These are phyloP conservation scores for Salix brachista DNA, from an alignment of 345 rosid genomes.

Conservation along the genomic window DNA sequence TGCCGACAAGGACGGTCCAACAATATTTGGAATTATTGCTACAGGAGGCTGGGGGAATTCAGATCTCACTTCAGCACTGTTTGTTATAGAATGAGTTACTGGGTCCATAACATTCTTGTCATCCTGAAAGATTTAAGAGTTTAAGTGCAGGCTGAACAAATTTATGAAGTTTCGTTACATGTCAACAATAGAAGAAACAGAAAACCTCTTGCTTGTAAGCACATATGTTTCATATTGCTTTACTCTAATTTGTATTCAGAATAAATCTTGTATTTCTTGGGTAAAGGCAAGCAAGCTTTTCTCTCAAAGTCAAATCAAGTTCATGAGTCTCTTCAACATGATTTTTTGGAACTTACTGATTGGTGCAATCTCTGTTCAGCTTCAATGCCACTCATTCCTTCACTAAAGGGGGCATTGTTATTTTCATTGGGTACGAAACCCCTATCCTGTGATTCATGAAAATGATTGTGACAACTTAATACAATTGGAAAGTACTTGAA, in stretches of 20 bases:
- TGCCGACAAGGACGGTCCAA: slow-evolving; percentile 39
- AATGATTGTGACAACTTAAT: slow-evolving; percentile 16
- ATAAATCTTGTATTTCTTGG: not conserved
- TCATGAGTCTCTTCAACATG: not conserved
- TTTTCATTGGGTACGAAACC: slow-evolving; percentile 67
- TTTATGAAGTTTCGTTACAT: not conserved
- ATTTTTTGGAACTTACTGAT: slow-evolving; percentile 38
- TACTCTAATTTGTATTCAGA: not conserved
- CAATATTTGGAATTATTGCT: slow-evolving; percentile 39
- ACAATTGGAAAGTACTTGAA: slow-evolving; percentile 5
- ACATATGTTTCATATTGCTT: not conserved
- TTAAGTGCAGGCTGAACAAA: slow-evolving; percentile 5
- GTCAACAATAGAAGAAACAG: not conserved
- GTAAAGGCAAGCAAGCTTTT: not conserved
- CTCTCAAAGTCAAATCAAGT: not conserved
- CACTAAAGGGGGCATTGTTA: slow-evolving; percentile 44
- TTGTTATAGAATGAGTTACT: slow-evolving; percentile 36
- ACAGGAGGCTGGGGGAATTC: slow-evolving; percentile 57
- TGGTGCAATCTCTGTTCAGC: slow-evolving; percentile 62
- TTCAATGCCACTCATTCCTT: slow-evolving; percentile 83
- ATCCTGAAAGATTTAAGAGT: slow-evolving; percentile 30
- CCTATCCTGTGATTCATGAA: slow-evolving; percentile 55
- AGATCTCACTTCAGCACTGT: slow-evolving; percentile 46
- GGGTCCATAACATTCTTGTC: slow-evolving; percentile 48
- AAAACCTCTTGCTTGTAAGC: not conserved